Percentiles rank a stretch among this genome's conserved stretches.
Evolutionary conservation across 78 protist species (phyloP).

Genomic region (Isochrysis galbana): DNA sequence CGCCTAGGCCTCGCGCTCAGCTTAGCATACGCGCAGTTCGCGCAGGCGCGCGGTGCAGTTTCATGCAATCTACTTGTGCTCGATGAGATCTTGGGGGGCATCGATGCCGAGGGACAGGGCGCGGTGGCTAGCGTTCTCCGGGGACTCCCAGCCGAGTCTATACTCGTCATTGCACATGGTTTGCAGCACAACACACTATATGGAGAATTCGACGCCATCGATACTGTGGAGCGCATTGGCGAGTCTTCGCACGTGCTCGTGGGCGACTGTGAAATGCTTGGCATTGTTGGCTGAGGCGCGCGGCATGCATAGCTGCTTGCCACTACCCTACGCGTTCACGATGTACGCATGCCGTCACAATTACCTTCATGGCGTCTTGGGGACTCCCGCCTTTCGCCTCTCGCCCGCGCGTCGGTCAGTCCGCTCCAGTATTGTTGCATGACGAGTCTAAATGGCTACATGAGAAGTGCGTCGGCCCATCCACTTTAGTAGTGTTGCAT

Average conservation of each 20-base stretch:
- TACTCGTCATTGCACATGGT: background rate
- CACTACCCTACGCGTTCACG: no score
- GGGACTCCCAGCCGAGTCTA: background rate
- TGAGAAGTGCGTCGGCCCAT: no score
- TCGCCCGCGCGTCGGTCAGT: no score
- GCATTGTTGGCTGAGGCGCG: no score
- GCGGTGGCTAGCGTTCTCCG: background rate
- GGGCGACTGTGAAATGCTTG: no score
- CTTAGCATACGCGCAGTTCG: background rate
- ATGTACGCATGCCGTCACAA: no score
- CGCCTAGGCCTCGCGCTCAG: background rate
- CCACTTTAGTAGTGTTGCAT: no score
- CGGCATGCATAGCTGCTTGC: no score
- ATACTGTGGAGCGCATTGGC: background rate
- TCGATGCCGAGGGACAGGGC: constrained; percentile 9
- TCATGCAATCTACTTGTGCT: background rate
- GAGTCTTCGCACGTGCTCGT: background rate
- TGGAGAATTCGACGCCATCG: background rate
- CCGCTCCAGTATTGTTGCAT: no score
- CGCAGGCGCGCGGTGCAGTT: background rate
- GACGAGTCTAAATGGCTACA: no score
- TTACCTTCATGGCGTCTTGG: no score
- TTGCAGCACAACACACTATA: background rate
- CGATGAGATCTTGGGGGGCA: constrained; percentile 21
- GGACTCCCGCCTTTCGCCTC: no score